Evolutionary conservation across 139 green algal genomes (phyloP), one percentile per base, ranked within the genome.

Genomic region (Chlamydomonas applanata): DNA sequence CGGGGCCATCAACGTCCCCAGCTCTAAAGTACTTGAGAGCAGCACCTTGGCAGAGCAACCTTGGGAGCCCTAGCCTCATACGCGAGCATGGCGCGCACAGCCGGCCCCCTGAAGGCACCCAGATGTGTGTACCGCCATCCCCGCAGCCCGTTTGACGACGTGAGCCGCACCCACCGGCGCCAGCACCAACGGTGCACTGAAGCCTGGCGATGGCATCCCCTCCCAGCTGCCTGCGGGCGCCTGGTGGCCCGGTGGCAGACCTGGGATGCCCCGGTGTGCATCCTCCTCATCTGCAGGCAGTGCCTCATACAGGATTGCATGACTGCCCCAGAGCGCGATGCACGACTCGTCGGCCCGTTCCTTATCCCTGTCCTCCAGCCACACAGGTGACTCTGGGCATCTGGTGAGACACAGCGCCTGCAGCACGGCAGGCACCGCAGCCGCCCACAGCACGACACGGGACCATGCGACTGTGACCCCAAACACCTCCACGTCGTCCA

Each of bases 371-470:
- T 75, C 78, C n/a, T 84, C 30, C 54, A 95, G 83, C 88, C 87
- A 94, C 11, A 77, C 49, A 2, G 91, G 91, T 30, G 75, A 89
- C 74, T 96, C 91, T 3, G 91, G 89, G 33, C 78, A 82, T 3
- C 77, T 69, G 1, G 32, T 20, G 72, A 93, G 73, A 14, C 76
- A 72, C 3, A 73, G 24, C 11, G 61, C 77, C 74, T 95, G 90
- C 66, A 84, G 4, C n/a, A 82, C 45, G 19, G 59, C 46, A 29
- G 27, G 29, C 45, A 88, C 60, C 1, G 83, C 4, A 0, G 65
- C 82, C 0, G 89, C 30, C 1, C 44, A 69, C 36, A 95, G 84
- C 85, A 95, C 93, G 40, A 87, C 63, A 52, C 82, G 71, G 77
- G 78, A 86, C 78, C 71, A 90, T 1, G 64, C 36, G 30, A 87